Evolutionary conservation across 345 rosid genomes (phyloP).

Genomic region (Mangifera indica): DNA sequence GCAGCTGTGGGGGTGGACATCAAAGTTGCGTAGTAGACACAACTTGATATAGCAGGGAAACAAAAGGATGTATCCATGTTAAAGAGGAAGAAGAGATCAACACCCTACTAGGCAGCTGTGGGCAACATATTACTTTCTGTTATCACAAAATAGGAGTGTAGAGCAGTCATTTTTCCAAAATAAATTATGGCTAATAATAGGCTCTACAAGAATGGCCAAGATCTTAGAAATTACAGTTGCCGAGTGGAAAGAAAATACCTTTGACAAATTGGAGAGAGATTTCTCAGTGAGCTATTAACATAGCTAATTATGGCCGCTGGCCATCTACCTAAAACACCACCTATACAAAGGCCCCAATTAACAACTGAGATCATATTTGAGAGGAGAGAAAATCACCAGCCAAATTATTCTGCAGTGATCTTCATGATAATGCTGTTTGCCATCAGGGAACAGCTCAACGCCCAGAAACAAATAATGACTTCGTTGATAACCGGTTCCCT

Average conservation of each 20-base stretch:
- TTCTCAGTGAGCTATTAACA: constrained; percentile 26
- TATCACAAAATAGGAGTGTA: constrained; percentile 11
- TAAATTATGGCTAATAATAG: constrained; percentile 22
- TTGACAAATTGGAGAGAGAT: constrained; percentile 22
- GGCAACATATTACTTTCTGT: neutral
- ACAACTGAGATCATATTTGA: constrained; percentile 22
- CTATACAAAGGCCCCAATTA: constrained; percentile 39
- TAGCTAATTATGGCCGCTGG: constrained; percentile 26
- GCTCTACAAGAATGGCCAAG: constrained; percentile 35
- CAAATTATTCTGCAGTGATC: constrained; percentile 26
- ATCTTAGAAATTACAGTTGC: constrained; percentile 23
- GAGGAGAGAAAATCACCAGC: constrained; percentile 25
- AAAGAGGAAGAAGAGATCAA: neutral
- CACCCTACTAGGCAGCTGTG: neutral
- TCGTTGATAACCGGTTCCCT: constrained; percentile 56
- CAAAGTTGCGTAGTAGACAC: constrained; percentile 1
- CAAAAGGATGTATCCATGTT: neutral
- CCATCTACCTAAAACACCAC: constrained; percentile 30
- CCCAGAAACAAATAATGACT: constrained; percentile 73
- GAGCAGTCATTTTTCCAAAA: constrained; percentile 8
- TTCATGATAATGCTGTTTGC: constrained; percentile 13
- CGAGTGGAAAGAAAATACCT: constrained; percentile 27
- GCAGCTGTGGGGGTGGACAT: neutral
- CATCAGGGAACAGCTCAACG: constrained; percentile 45
- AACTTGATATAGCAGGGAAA: neutral